Evolutionary conservation across 257 asterid species (phyloP).

Genomic region (Petunia secreta): DNA sequence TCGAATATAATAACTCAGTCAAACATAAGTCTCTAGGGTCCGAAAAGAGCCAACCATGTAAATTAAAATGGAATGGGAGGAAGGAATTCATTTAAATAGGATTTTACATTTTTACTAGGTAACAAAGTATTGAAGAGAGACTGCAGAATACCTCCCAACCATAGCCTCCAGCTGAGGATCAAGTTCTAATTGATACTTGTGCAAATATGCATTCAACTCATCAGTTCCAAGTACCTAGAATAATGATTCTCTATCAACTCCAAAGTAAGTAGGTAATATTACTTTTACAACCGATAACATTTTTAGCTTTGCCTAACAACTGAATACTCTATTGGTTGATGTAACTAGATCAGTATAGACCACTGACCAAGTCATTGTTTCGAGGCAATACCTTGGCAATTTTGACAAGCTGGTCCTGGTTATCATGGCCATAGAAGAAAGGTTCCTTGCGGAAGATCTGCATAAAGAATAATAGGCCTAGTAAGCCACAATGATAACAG

Average conservation of each 20-base stretch:
- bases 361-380: background rate
- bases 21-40: background rate
- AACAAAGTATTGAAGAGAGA: background rate
- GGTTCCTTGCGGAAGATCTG: slow-evolving; percentile 34
- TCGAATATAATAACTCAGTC: background rate
- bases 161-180: slow-evolving; percentile 50
- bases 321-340: background rate
- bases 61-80: background rate
- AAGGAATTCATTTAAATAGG: background rate
- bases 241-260: slow-evolving; percentile 15
- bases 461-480: slow-evolving; percentile 11
- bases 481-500: slow-evolving; percentile 7
- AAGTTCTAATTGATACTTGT: slow-evolving; percentile 42
- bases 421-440: slow-evolving; percentile 36
- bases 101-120: background rate
- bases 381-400: slow-evolving; percentile 29
- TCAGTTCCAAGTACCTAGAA: slow-evolving; percentile 48
- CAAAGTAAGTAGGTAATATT: background rate
- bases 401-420: slow-evolving; percentile 32
- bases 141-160: slow-evolving; percentile 41
- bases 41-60: background rate
- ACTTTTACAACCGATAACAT: background rate
- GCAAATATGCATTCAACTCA: slow-evolving; percentile 47
- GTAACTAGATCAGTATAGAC: slow-evolving; percentile 1
- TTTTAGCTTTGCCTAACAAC: background rate